These are phyloP conservation scores for Penicillium sp. DNA, from an alignment of 2,329 filamentous ascomycete species.

Conservation along the genomic window DNA sequence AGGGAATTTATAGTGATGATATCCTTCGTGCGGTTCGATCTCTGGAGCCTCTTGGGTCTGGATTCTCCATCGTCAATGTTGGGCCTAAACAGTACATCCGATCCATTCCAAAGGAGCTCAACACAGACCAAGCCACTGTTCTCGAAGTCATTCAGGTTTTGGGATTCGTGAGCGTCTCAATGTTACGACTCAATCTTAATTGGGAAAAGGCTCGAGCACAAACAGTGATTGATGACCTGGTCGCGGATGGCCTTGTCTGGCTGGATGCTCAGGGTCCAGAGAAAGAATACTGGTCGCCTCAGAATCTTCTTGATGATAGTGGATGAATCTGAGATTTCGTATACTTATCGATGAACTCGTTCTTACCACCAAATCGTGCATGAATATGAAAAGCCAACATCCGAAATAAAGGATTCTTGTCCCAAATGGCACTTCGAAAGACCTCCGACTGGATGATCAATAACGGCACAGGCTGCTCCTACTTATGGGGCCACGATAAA, in stretches of 20 bases:
- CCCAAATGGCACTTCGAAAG: not conserved
- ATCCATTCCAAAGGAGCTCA: slow-evolving; percentile 91
- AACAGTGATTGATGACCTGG: slow-evolving; percentile 86
- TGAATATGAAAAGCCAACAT: not conserved
- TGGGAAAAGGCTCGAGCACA: slow-evolving; percentile 85
- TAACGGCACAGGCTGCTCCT: not conserved
- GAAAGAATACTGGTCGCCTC: slow-evolving; percentile 82
- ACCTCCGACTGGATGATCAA: not conserved
- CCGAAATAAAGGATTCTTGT: not conserved
- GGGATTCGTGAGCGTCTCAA: slow-evolving; percentile 85
- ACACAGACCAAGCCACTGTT: slow-evolving; percentile 88
- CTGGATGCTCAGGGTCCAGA: slow-evolving; percentile 83
- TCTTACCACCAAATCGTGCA: not conserved
- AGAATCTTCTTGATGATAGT: slow-evolving; percentile 45
- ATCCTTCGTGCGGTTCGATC: slow-evolving; percentile 86
- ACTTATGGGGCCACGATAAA: not conserved
- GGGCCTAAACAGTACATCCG: slow-evolving; percentile 85
- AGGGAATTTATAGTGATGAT: slow-evolving; percentile 64
- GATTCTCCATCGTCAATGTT: slow-evolving; percentile 81
- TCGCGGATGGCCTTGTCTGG: slow-evolving; percentile 90
- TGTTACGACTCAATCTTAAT: slow-evolving; percentile 80
- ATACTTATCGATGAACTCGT: not conserved
- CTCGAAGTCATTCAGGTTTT: slow-evolving; percentile 88
- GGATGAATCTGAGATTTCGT: slow-evolving; percentile 26
- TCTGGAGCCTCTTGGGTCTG: slow-evolving; percentile 81